Conservation (phyloP, 2,329 filamentous ascomycete genomes). For the Plenodomus biglobosus region DNA sequence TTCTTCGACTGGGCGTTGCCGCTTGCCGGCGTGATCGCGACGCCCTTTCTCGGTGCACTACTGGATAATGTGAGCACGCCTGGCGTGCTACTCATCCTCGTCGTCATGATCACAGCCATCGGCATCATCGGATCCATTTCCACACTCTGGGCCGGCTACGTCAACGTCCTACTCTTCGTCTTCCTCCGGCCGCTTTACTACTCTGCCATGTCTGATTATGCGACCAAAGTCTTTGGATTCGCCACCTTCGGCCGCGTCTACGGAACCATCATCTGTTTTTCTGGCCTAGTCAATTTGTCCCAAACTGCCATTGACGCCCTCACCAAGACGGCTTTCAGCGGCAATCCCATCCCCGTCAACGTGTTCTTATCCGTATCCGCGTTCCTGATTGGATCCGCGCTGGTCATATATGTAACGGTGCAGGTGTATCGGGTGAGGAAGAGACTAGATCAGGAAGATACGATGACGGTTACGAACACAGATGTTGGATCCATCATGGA, state of each 20-base stretch:
- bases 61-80: conserved; percentile 75
- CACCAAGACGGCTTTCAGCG: conserved; percentile 69
- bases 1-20: conserved; percentile 85
- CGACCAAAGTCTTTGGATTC: conserved; percentile 89
- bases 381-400: conserved; percentile 61
- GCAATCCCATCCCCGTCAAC: conserved; percentile 77
- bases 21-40: conserved; percentile 73
- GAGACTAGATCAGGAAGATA: conserved; percentile 39
- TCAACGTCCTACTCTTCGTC: conserved; percentile 76
- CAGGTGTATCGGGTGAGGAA: conserved; percentile 36
- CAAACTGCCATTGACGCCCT: conserved; percentile 77
- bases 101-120: conserved; percentile 68
- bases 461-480: conserved; percentile 65
- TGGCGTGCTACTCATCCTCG: conserved; percentile 69
- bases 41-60: conserved; percentile 79
- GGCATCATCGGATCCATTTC: conserved; percentile 74
- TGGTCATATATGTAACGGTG: conserved; percentile 55
- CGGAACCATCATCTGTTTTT: conserved; percentile 80
- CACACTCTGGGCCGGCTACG: conserved; percentile 69
- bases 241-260: conserved; percentile 87
- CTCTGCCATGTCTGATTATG: conserved; percentile 84
- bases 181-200: conserved; percentile 87
- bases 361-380: conserved; percentile 63
- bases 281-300: conserved; percentile 78
- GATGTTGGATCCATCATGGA: conserved; percentile 65